A percentile compares a stretch with the other conserved stretches of the same genome.
These are phyloP conservation scores for Ganoderma multipileum DNA, from an alignment of 1,284 basidiomycete species.

Conservation along the genomic window DNA sequence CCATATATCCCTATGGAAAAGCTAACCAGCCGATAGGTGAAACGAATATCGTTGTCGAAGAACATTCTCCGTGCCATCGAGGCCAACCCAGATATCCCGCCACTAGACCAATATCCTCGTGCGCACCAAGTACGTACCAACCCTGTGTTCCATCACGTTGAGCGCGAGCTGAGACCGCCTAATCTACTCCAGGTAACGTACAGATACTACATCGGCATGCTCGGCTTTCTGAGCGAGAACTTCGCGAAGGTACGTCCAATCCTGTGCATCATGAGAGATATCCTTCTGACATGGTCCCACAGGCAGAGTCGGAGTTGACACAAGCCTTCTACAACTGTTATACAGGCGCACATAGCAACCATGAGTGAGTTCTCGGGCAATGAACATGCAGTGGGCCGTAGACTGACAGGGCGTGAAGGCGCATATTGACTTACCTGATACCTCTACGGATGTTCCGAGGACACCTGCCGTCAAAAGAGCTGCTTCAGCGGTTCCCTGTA, in stretches of 20 bases:
- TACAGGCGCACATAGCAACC: conserved; percentile 69
- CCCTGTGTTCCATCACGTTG: background rate
- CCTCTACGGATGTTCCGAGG: conserved; percentile 89
- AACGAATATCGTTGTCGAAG: conserved; percentile 89
- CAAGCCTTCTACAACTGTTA: conserved; percentile 87
- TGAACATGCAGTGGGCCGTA: background rate
- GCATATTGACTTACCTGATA: conserved; percentile 90
- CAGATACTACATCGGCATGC: conserved; percentile 92
- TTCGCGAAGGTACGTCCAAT: conserved; percentile 69
- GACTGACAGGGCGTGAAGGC: conserved; percentile 49
- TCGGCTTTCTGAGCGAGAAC: conserved; percentile 93
- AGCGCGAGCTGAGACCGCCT: conserved; percentile 2
- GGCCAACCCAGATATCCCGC: conserved; percentile 86
- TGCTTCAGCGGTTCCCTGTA: conserved; percentile 76
- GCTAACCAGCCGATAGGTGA: conserved; percentile 60
- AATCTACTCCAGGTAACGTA: conserved; percentile 74
- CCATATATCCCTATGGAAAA: background rate
- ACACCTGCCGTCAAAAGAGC: conserved; percentile 74
- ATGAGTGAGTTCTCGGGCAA: conserved; percentile 64
- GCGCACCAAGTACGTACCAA: conserved; percentile 78
- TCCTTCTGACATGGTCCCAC: background rate
- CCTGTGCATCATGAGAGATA: background rate
- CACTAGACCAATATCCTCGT: conserved; percentile 77
- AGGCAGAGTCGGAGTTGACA: conserved; percentile 86
- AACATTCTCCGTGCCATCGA: conserved; percentile 91